Evolutionary conservation across 2,329 filamentous ascomycete species (phyloP).

Genomic region (Calonectria pseudoturangicola): DNA sequence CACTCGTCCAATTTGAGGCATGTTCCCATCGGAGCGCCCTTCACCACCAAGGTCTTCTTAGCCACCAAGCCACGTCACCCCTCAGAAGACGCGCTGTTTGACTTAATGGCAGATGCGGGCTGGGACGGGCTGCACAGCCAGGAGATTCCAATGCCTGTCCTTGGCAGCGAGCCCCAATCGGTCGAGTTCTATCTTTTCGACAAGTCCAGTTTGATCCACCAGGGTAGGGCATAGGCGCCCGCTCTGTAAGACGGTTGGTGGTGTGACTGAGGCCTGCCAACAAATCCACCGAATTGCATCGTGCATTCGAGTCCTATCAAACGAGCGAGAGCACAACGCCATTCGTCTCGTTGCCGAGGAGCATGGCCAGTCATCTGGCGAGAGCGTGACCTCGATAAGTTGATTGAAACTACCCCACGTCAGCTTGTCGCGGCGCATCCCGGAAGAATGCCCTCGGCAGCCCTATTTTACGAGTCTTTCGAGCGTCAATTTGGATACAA

Average conservation of each 20-base stretch:
- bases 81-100: constrained; percentile 70
- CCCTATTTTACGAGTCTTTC: constrained; percentile 26
- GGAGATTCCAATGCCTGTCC: constrained; percentile 66
- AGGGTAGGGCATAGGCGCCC: constrained; percentile 39
- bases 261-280: constrained; percentile 37
- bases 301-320: constrained; percentile 35
- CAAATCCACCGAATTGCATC: constrained; percentile 18
- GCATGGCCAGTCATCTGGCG: constrained; percentile 47
- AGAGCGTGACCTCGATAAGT: constrained; percentile 38
- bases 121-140: constrained; percentile 67
- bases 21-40: constrained; percentile 40
- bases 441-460: constrained; percentile 18
- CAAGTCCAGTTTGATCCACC: constrained; percentile 56
- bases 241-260: constrained; percentile 27
- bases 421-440: constrained; percentile 15
- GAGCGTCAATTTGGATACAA: constrained; percentile 27
- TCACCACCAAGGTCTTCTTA: constrained; percentile 68
- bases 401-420: constrained; percentile 27
- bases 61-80: constrained; percentile 75
- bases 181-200: constrained; percentile 73
- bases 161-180: constrained; percentile 65
- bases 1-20: constrained; percentile 61
- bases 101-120: constrained; percentile 65
- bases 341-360: constrained; percentile 23
- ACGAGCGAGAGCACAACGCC: constrained; percentile 30